A percentile compares a stretch with the other conserved stretches of the same genome.
These are phyloP conservation scores for Pulveroboletus sp. DNA, from an alignment of 768 basidiomycete species.

Conservation along the genomic window DNA sequence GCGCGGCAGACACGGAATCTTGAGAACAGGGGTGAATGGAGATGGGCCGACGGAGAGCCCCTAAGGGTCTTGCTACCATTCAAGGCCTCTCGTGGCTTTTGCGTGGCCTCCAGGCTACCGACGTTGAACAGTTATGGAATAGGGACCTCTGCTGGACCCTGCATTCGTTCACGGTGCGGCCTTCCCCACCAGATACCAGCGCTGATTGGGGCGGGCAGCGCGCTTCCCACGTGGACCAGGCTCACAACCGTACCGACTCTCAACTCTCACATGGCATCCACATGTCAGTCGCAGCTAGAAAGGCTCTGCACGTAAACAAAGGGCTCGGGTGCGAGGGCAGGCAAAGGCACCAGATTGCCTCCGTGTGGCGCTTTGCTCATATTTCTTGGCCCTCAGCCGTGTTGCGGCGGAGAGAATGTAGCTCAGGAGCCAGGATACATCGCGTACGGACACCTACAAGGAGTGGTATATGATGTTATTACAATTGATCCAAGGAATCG, in stretches of 20 bases:
- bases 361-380: conserved; percentile 10
- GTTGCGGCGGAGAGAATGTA: background rate
- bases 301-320: background rate
- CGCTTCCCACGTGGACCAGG: conserved; percentile 6
- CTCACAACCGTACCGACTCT: background rate
- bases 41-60: background rate
- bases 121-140: conserved; percentile 4
- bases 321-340: background rate
- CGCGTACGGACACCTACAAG: background rate
- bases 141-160: conserved; percentile 7
- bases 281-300: background rate
- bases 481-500: too few species aligned
- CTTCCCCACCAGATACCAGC: background rate
- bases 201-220: background rate
- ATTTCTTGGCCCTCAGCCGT: background rate
- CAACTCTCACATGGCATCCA: conserved; percentile 2
- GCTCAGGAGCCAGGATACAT: background rate
- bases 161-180: background rate
- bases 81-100: conserved; percentile 10
- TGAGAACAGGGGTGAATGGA: background rate
- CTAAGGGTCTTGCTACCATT: conserved; percentile 5
- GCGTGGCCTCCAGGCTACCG: conserved; percentile 20
- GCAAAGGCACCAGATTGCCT: conserved; percentile 15
- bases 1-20: background rate
- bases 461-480: background rate